A percentile compares a stretch with the other conserved stretches of the same genome.
These are phyloP conservation scores for Monosporascus cannonballus DNA, from an alignment of 2,329 filamentous ascomycete species.

Conservation along the genomic window DNA sequence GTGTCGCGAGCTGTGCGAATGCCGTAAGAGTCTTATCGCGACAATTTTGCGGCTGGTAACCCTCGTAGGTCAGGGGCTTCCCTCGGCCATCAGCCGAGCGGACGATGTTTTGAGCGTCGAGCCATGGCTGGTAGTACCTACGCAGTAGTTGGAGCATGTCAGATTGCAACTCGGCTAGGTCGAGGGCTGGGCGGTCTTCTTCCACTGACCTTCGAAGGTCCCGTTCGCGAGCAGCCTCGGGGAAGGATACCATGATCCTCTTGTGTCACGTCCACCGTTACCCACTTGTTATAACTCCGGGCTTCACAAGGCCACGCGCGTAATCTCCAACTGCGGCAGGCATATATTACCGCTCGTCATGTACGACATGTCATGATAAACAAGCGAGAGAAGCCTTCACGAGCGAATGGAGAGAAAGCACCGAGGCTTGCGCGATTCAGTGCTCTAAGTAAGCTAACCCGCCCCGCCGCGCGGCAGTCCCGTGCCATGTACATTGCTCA, in stretches of 20 bases:
- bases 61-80: conserved; percentile 10
- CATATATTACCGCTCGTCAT: too few species aligned
- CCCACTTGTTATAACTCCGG: too few species aligned
- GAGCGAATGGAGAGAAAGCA: too few species aligned
- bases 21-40: conserved; percentile 35
- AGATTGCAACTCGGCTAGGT: not conserved
- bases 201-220: not conserved
- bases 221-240: not conserved
- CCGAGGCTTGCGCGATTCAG: too few species aligned
- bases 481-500: too few species aligned
- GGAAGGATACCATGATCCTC: not conserved
- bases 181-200: not conserved
- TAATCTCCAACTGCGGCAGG: too few species aligned
- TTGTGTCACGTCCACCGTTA: too few species aligned
- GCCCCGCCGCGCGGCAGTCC: too few species aligned
- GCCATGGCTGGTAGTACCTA: conserved; percentile 21
- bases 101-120: conserved; percentile 13
- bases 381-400: too few species aligned
- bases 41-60: conserved; percentile 26
- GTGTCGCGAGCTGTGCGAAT: conserved; percentile 44
- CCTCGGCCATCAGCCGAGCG: conserved; percentile 7
- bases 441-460: too few species aligned
- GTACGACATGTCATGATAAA: too few species aligned
- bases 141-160: not conserved
- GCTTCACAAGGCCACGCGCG: too few species aligned